phyloP scores from a whole-genome alignment of 352 stramenopile species.

The Globisporangium middletonii region DNA sequence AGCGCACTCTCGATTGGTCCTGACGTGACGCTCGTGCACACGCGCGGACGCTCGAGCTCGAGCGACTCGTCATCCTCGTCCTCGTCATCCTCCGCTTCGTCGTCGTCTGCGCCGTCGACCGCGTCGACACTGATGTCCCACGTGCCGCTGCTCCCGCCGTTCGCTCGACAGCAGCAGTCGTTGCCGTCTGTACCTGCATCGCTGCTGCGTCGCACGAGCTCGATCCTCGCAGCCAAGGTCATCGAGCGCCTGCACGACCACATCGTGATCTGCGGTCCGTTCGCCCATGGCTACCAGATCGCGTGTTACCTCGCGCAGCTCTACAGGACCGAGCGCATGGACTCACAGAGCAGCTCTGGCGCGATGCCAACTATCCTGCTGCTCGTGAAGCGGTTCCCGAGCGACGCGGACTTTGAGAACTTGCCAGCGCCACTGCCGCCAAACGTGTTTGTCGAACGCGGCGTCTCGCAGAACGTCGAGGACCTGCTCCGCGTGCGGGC shows the following conservation, averaged over 20 bases:
- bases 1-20: neutral
- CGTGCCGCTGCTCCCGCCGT: slow-evolving; percentile 7
- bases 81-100: neutral
- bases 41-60: slow-evolving; percentile 1
- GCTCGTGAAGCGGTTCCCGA: slow-evolving; percentile 35
- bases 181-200: neutral
- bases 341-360: neutral
- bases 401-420: slow-evolving; percentile 24
- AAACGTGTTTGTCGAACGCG: slow-evolving; percentile 40
- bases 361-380: slow-evolving; percentile 22
- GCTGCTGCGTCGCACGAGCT: slow-evolving; percentile 14
- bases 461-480: slow-evolving; percentile 42
- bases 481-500: slow-evolving; percentile 44
- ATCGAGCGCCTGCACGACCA: slow-evolving; percentile 26
- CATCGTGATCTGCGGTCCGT: slow-evolving; percentile 41
- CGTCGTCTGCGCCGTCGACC: neutral
- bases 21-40: neutral
- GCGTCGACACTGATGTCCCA: neutral
- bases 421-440: slow-evolving; percentile 20
- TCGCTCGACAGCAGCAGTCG: neutral
- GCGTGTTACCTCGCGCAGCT: slow-evolving; percentile 39
- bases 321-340: slow-evolving; percentile 19
- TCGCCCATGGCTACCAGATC: slow-evolving; percentile 31
- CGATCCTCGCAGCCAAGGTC: slow-evolving; percentile 9
- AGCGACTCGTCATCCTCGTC: slow-evolving; percentile 2